Evolutionary conservation across 208 protist species (phyloP).

Genomic region (Porcisia hertigi): DNA sequence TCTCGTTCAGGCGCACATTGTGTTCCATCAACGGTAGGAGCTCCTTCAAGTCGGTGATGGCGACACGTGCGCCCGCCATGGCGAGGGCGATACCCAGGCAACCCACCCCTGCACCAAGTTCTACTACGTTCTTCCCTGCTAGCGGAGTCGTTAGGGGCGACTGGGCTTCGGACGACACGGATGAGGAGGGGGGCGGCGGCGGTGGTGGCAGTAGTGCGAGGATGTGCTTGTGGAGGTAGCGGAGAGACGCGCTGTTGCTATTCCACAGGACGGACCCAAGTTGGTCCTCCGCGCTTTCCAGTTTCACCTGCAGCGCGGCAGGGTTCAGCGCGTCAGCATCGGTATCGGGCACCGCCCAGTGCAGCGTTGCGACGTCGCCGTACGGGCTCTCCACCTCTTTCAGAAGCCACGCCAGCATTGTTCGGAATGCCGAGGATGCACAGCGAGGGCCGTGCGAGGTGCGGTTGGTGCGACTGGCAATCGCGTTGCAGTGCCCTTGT

Average conservation of each 20-base stretch:
- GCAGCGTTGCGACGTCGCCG: conserved; percentile 70
- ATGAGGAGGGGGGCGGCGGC: background rate
- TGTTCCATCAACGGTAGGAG: conserved; percentile 82
- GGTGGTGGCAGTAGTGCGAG: conserved; percentile 9
- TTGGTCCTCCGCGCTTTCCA: conserved; percentile 84
- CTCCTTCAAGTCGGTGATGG: conserved; percentile 85
- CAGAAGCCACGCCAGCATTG: conserved; percentile 75
- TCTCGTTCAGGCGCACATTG: conserved; percentile 68
- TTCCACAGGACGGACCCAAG: conserved; percentile 91
- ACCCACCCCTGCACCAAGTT: conserved; percentile 86
- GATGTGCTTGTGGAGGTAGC: conserved; percentile 67
- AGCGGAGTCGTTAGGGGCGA: conserved; percentile 6
- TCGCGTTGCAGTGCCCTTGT: background rate
- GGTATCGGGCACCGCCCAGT: conserved; percentile 69
- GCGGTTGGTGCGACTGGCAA: background rate
- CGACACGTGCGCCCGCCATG: conserved; percentile 68
- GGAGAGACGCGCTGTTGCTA: conserved; percentile 76
- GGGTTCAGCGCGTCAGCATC: conserved; percentile 16
- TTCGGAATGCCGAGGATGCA: background rate
- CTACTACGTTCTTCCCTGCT: conserved; percentile 36
- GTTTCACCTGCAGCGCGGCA: conserved; percentile 35
- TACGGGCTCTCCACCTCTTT: conserved; percentile 78
- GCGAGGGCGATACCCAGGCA: conserved; percentile 89
- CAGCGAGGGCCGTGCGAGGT: background rate
- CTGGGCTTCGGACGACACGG: background rate